Conservation (phyloP, 805 yeast species). For the Candida pseudoglaebosa region DNA sequence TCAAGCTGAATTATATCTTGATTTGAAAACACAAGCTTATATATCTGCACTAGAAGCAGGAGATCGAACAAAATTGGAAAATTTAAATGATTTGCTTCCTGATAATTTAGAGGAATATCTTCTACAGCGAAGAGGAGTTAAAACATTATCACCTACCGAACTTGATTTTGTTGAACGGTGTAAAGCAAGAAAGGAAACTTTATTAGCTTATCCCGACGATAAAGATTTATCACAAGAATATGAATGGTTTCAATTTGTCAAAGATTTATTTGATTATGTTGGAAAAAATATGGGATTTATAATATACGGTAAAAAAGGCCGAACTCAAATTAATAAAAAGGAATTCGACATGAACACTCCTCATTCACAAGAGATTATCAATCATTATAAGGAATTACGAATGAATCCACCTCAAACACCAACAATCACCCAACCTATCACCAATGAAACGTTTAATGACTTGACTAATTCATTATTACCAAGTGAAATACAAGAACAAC, state of each 20-base stretch:
- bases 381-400: slow-evolving; percentile 3
- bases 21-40: slow-evolving; percentile 91
- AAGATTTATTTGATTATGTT: slow-evolving; percentile 74
- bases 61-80: slow-evolving; percentile 57
- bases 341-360: slow-evolving; percentile 8
- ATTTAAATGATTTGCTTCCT: slow-evolving; percentile 76
- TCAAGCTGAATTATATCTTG: slow-evolving; percentile 76
- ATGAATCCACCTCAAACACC: slow-evolving; percentile 4
- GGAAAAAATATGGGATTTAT: slow-evolving; percentile 68
- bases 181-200: slow-evolving; percentile 59
- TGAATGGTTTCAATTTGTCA: slow-evolving; percentile 82
- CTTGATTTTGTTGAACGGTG: slow-evolving; percentile 74
- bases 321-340: slow-evolving; percentile 10
- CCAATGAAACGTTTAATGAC: slow-evolving; percentile 20
- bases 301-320: slow-evolving; percentile 61
- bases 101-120: slow-evolving; percentile 49
- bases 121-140: slow-evolving; percentile 28
- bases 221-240: slow-evolving; percentile 63
- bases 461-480: slow-evolving; percentile 34
- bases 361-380: slow-evolving; percentile 21
- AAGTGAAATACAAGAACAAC: slow-evolving; percentile 42
- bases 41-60: slow-evolving; percentile 77
- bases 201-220: slow-evolving; percentile 47
- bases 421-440: not conserved
- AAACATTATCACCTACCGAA: slow-evolving; percentile 67